Evolutionary conservation across 1,284 basidiomycete species (phyloP), one percentile per base, ranked within the genome.

Genomic region (Ceraceosorus guamensis): DNA sequence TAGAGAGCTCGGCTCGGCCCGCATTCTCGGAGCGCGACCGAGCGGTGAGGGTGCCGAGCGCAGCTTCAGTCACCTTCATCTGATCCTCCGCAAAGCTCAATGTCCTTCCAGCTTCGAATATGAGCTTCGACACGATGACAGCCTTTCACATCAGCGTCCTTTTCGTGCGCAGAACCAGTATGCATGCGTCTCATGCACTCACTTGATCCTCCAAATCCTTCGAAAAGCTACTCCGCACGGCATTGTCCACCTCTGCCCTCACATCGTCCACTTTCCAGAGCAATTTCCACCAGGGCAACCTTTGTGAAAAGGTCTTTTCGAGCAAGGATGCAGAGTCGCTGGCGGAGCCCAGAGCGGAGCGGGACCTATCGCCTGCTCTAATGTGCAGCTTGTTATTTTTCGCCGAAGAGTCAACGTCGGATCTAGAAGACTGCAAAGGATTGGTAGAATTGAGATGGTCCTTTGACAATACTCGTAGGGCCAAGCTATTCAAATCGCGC

Each of bases 281-380:
- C 11, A 73, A 53, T 53, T 65, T 66, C 69, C 70, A 73, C 70
- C 70, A 73, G 44, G 70, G 61, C 55, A 73, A 55, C 16, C 62
- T 59, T 7, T 33, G 32, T 14, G 60, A 56, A 13, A 73, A 61
- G 4, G 69, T 65, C 4, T 50, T 44, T 35, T 68, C 66, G 48
- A 72, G 55, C 6, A 39, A 8, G 10, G 45, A 41, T 3, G 55
- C 48, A 10, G 59, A 37, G 37, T 63, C 61, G 10, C 51, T 51
- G 10, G 52, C 46, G n/a, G 33, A 13, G 13, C 49, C 56, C 8
- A 44, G 47, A 10, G 46, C 43, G 2, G 6, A 10, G 33, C 37
- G 14, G 30, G 52, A 55, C 30, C 46, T 34, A 51, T 61, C 52
- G n/a, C 59, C 61, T 11, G 49, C 18, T 33, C 61, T 50, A 49